Evolutionary conservation across 805 yeast genomes (phyloP).

Genomic region (Wickerhamiella australiensis): DNA sequence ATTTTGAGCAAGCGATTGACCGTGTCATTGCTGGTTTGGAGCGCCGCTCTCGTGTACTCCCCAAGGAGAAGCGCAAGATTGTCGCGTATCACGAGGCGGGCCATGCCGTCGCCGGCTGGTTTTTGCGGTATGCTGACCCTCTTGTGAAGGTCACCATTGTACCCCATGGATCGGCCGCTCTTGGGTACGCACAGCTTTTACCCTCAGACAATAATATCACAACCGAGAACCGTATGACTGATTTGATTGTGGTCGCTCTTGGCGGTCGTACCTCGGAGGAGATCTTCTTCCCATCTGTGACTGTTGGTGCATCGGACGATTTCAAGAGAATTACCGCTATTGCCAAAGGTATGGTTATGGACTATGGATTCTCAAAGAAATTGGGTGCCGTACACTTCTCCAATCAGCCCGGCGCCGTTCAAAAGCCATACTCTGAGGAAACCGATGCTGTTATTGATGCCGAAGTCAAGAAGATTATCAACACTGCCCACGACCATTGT

Average conservation of each 20-base stretch:
- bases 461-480: constrained; percentile 57
- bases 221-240: constrained; percentile 60
- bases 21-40: constrained; percentile 92
- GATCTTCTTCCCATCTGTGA: constrained; percentile 71
- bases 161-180: constrained; percentile 88
- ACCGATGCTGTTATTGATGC: constrained; percentile 56
- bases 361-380: constrained; percentile 75
- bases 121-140: constrained; percentile 76
- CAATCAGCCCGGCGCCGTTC: constrained; percentile 36
- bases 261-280: constrained; percentile 93
- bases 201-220: constrained; percentile 81
- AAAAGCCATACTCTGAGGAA: constrained; percentile 58
- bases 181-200: constrained; percentile 91
- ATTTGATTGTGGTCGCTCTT: constrained; percentile 85
- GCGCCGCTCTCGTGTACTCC: constrained; percentile 64
- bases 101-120: constrained; percentile 95
- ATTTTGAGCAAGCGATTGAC: constrained; percentile 87
- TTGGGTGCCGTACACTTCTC: constrained; percentile 57
- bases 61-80: constrained; percentile 66
- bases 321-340: constrained; percentile 81
- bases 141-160: constrained; percentile 83
- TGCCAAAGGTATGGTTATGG: constrained; percentile 82
- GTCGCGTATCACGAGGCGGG: constrained; percentile 97
- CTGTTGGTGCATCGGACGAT: constrained; percentile 88
- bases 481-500: constrained; percentile 54